Base-by-base conservation (phyloP, 2,329 filamentous ascomycete species). In the Colletotrichum liaoningense region DNA sequence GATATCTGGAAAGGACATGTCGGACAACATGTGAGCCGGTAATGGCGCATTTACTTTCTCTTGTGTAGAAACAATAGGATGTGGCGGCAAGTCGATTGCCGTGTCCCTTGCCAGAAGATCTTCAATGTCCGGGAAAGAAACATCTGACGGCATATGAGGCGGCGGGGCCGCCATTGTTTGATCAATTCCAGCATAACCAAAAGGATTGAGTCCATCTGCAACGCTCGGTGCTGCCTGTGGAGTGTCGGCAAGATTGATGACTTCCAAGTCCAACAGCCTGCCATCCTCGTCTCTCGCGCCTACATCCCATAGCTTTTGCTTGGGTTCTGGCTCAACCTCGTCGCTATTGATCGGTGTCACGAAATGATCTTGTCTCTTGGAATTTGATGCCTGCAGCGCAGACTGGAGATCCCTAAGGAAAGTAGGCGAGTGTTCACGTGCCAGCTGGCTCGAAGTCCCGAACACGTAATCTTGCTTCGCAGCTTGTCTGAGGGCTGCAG, bases 381-480 rank as follows among this genome's bases (percentile, higher is more conserved):
- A 70, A 70, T 90, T 92, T 0, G 92, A 94, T 49, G 85, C 85
- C 74, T 86, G 87, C 75, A 93, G 88, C 1, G 91, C 92, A 66
- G 85, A 79, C 66, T 93, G 90, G 24, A 94, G 81, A 58, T 93
- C 88, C 35, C 88, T 87, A 19, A 94, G 81, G 28, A 92, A 88
- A 0, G 88, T 89, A 0, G 93, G 93, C 0, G 93, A 94, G 46
- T 95, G 90, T 69, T 95, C 93, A 67, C 88, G 85, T 16, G 92
- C 93, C 28, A 97, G 84, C 80, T 97, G 95, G 80, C 95, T 97
- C 1, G 93, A 95, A 0, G 94, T 97, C 1, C 94, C 95, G 82
- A 97, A 97, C 0, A 97, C 83, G 78, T 95, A 94, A 73, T 95
- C 91, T 79, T 97, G 95, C 1, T 88, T 85, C 3, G 89, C 86